Percentiles rank a stretch among this genome's conserved stretches.
These are phyloP conservation scores for Corynascus novoguineensis DNA, from an alignment of 495 filamentous ascomycete species.

Conservation along the genomic window DNA sequence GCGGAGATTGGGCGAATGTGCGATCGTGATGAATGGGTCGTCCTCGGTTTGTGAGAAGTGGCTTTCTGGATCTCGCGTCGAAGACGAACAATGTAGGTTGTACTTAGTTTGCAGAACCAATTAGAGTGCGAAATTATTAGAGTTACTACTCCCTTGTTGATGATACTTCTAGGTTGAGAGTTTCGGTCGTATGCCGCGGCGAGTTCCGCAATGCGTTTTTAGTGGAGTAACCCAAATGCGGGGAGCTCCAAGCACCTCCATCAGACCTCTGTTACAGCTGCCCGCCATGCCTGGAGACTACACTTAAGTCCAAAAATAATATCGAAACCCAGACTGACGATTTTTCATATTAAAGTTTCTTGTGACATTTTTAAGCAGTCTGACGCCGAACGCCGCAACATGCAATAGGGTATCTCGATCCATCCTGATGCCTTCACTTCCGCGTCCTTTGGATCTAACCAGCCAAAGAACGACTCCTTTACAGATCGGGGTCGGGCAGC, in stretches of 20 bases:
- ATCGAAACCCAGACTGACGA: no score
- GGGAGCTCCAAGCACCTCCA: conserved; percentile 17
- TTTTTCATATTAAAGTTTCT: not conserved
- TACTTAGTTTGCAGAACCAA: no score
- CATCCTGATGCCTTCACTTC: conserved; percentile 18
- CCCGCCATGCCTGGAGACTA: no score
- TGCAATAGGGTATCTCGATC: conserved; percentile 21
- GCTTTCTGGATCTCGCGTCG: no score
- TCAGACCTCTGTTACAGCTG: no score
- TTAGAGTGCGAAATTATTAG: no score
- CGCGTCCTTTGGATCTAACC: not conserved
- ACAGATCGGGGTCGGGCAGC: conserved; percentile 68
- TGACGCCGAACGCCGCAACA: conserved; percentile 4
- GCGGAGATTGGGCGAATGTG: no score
- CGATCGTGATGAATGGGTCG: no score
- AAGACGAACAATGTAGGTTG: no score
- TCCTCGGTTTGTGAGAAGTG: no score
- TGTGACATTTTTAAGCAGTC: no score
- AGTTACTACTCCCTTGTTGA: not conserved
- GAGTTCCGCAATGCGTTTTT: conserved; percentile 5
- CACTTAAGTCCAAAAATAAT: no score
- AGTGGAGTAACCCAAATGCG: conserved; percentile 22
- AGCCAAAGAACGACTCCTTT: conserved; percentile 3
- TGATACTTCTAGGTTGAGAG: conserved; percentile 9
- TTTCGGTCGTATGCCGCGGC: conserved; percentile 12